Percentiles rank a stretch among this genome's conserved stretches.
phyloP scores from a whole-genome alignment of 306 rosid genomes.

The Clitoria ternatea region DNA sequence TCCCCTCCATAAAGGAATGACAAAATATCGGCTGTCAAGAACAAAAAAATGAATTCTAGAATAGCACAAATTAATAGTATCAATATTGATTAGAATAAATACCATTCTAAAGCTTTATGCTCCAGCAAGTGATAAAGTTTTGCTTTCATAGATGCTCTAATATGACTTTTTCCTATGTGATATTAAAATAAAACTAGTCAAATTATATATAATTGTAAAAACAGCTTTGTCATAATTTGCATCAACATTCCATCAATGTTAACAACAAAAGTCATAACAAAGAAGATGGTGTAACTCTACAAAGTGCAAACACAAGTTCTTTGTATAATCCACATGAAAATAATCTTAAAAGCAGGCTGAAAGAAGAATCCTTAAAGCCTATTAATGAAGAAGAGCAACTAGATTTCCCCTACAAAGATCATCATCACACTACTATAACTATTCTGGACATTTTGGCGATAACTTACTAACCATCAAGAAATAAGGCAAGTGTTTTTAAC shows the following conservation, averaged over 20 bases:
- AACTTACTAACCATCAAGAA: background rate
- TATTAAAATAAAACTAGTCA: constrained; percentile 45
- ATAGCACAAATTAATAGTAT: background rate
- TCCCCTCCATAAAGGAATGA: constrained; percentile 88
- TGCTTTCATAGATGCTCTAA: constrained; percentile 76
- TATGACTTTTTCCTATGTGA: constrained; percentile 92
- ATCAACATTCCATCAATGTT: background rate
- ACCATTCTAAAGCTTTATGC: constrained; percentile 83
- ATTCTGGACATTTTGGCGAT: background rate
- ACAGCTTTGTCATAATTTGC: background rate
- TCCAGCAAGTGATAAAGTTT: constrained; percentile 74
- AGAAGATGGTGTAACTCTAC: no score
- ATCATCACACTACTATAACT: background rate
- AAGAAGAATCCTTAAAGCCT: background rate
- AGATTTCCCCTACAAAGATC: background rate
- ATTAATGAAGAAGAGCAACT: background rate
- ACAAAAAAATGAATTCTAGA: constrained; percentile 10
- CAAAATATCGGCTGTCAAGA: constrained; percentile 75
- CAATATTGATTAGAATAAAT: constrained; percentile 21
- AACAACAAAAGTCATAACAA: background rate
- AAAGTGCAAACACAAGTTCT: background rate
- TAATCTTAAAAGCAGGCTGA: constrained; percentile 8
- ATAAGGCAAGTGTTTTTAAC: background rate
- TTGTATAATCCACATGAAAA: background rate
- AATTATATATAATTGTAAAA: background rate